Conservation (phyloP, 176 grass and related monocot genomes). For the Zizania latifolia region DNA sequence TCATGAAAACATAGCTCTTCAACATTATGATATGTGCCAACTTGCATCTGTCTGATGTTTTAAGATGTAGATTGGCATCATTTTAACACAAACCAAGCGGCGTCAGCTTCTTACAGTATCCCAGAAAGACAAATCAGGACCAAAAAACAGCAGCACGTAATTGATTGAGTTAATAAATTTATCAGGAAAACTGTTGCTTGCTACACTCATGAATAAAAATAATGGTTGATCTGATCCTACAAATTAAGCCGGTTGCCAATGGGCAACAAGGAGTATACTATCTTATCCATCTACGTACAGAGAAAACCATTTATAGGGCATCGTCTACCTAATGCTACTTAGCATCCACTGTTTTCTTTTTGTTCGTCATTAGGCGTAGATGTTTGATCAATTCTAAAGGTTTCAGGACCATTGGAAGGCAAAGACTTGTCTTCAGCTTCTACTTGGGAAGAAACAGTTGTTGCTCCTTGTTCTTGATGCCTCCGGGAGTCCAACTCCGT, state of each 20-base stretch:
- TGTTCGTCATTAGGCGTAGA: background rate
- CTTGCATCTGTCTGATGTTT: too few species aligned
- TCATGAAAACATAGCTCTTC: too few species aligned
- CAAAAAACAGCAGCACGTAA: background rate
- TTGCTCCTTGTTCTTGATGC: constrained; percentile 12
- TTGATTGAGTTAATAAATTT: constrained; percentile 23
- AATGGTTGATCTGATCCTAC: constrained; percentile 30
- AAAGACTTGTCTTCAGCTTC: background rate
- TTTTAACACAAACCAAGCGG: background rate
- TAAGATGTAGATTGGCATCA: background rate
- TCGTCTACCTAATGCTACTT: background rate
- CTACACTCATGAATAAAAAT: constrained; percentile 19
- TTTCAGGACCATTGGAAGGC: background rate
- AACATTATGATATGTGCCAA: too few species aligned
- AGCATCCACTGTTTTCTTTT: constrained; percentile 5
- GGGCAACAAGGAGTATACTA: constrained; percentile 13
- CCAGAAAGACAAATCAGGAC: background rate
- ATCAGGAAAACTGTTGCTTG: constrained; percentile 9
- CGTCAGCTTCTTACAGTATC: background rate
- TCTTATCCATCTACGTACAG: constrained; percentile 32
- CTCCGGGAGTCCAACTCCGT: constrained; percentile 4
- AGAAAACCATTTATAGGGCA: constrained; percentile 13
- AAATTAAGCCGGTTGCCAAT: constrained; percentile 20
- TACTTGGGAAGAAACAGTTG: background rate
- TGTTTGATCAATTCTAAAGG: background rate